A percentile compares a stretch with the other conserved stretches of the same genome.
Conservation (phyloP, 371 early-diverging fungal species). For the Batrachochytrium dendrobatidis region DNA sequence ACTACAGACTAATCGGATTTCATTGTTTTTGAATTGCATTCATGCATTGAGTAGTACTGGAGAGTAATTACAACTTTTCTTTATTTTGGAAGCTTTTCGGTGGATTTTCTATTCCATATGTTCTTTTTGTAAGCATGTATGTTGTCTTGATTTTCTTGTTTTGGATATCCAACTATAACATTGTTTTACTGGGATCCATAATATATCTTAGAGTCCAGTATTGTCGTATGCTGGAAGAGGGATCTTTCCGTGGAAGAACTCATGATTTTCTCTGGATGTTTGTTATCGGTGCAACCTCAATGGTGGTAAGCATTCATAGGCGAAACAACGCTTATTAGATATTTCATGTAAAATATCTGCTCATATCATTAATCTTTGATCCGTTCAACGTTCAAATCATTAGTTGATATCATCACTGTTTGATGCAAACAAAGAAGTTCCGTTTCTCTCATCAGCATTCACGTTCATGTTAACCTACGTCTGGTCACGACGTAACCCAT, state of each 20-base stretch:
- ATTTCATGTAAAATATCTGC: background rate
- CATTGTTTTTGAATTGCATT: too few relatives aligned
- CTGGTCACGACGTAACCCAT: conserved; percentile 91
- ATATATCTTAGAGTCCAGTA: conserved; percentile 59
- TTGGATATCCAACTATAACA: too few relatives aligned
- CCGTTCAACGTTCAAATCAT: background rate
- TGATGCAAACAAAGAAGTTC: conserved; percentile 37
- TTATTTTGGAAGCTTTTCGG: conserved; percentile 79
- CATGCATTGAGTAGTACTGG: conserved; percentile 75
- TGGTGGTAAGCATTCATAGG: conserved; percentile 43
- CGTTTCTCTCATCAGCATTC: conserved; percentile 78
- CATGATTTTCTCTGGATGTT: conserved; percentile 88
- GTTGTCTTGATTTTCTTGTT: too few relatives aligned
- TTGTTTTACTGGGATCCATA: background rate
- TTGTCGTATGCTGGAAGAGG: conserved; percentile 89
- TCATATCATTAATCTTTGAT: background rate
- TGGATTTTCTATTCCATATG: conserved; percentile 90
- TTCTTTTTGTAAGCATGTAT: conserved; percentile 79
- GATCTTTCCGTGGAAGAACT: conserved; percentile 77
- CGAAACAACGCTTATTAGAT: background rate
- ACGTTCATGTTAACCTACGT: conserved; percentile 86
- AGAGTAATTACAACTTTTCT: conserved; percentile 82
- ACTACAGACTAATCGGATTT: too few relatives aligned
- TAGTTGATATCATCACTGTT: conserved; percentile 65
- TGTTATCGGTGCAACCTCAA: conserved; percentile 53